Evolutionary conservation across 192 early-diverging fungal genomes (phyloP), one percentile per base, ranked within the genome.

Genomic region (Phycomyces nitens): DNA sequence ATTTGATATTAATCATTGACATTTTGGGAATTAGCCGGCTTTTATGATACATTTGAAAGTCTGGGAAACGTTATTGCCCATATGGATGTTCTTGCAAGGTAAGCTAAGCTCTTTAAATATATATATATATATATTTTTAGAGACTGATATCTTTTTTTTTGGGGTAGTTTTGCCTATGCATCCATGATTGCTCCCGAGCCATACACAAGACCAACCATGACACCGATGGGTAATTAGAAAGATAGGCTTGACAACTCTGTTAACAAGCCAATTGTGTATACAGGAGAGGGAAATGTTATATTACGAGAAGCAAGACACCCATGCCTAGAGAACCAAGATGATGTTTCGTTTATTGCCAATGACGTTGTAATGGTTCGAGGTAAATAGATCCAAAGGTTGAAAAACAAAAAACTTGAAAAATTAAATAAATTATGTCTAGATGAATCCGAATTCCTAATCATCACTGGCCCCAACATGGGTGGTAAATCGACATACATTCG

Each of bases 381-480:
- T 82, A 78, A 70, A 18, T 24, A 49, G 56, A 18, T 27, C 3
- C 3, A 27, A 53, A 53, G 53, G 16, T 2, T 60, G 9, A 52
- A 56, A 43, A 1, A 60, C 7, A 47, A 54, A 2, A 34, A 21
- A 15, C 27, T 15, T 58, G 16, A 9, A 10, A 42, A 42, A 42
- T 18, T 15, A 18, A 52, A 52, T 52, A 5, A 7, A 62, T 29
- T 38, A 8, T 49, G 20, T 53, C 21, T 56, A 84, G 83, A 70
- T 65, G 60, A 76, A 22, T 80, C 78, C 4, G 86, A 88, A 66
- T 96, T 98, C 62, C 82, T 86, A 27, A 93, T 98, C 40, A 96
- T 98, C 52, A 96, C 94, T 0, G 96, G 96, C 0, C 96, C 96
- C 15, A 99, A 99, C 75, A 99, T 99, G 96, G 94, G 95, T 62